Percentiles rank a stretch among this genome's conserved stretches.
phyloP scores from a whole-genome alignment of 352 stramenopile species.

The Phytophthora nicotianae region DNA sequence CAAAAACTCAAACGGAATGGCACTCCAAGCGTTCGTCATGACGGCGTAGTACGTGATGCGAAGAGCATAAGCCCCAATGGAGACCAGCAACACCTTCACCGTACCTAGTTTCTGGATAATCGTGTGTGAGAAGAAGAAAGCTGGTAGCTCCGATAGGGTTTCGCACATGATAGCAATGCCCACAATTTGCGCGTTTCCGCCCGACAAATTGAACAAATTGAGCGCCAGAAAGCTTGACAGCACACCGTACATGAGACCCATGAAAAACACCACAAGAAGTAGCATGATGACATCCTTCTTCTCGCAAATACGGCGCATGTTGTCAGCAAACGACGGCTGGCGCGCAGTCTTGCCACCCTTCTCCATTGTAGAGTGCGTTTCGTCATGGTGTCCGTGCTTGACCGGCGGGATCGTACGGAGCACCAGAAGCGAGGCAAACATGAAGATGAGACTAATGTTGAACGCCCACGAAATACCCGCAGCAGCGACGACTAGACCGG shows the following conservation, averaged over 20 bases:
- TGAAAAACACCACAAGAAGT: slow-evolving; percentile 68
- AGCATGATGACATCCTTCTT: slow-evolving; percentile 65
- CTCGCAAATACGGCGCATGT: slow-evolving; percentile 30
- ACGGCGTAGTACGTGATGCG: slow-evolving; percentile 60
- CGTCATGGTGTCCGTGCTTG: slow-evolving; percentile 36
- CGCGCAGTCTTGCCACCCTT: slow-evolving; percentile 18
- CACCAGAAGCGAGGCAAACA: slow-evolving; percentile 54
- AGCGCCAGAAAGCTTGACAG: slow-evolving; percentile 75
- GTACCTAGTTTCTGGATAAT: slow-evolving; percentile 70
- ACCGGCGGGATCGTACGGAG: slow-evolving; percentile 58
- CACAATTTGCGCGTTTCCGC: slow-evolving; percentile 67
- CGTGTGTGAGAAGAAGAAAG: slow-evolving; percentile 72
- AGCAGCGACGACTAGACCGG: slow-evolving; percentile 53
- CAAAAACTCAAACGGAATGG: slow-evolving; percentile 64
- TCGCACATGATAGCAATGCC: slow-evolving; percentile 55
- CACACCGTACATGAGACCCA: slow-evolving; percentile 77
- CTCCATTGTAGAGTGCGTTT: slow-evolving; percentile 32
- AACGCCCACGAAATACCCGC: slow-evolving; percentile 71
- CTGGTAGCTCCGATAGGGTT: slow-evolving; percentile 64
- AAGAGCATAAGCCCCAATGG: slow-evolving; percentile 52
- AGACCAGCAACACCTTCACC: slow-evolving; percentile 59
- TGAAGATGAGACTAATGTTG: slow-evolving; percentile 61
- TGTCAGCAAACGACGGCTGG: slow-evolving; percentile 25
- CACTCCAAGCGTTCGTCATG: slow-evolving; percentile 65
- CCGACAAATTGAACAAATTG: slow-evolving; percentile 76